phyloP scores from a whole-genome alignment of 768 basidiomycete species.

The Boletellus sp. region DNA sequence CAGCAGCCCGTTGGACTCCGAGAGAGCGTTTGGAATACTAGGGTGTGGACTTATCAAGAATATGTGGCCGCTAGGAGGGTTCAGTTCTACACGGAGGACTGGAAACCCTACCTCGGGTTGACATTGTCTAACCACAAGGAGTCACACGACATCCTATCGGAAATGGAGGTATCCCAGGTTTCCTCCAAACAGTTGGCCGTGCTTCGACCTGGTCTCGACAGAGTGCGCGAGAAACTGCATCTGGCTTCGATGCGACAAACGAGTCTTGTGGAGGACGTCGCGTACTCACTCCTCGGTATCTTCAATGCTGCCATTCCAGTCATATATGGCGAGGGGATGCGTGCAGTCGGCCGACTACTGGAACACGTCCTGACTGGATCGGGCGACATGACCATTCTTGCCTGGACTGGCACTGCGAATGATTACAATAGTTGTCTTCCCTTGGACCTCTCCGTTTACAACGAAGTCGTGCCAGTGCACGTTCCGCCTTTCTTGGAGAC shows the following conservation, averaged over 20 bases:
- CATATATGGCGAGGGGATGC: conserved; percentile 1
- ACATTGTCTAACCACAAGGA: neutral
- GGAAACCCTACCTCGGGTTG: neutral
- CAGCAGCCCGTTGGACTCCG: neutral
- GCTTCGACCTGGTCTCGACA: neutral
- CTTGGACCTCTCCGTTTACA: neutral
- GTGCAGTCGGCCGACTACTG: conserved; percentile 1
- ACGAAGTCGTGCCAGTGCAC: neutral
- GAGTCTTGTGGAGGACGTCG: neutral
- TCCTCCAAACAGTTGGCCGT: neutral
- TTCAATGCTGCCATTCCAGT: neutral
- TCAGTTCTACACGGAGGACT: neutral
- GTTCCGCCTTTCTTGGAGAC: neutral
- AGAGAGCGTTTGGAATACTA: conserved; percentile 3
- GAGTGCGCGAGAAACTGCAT: neutral
- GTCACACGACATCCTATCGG: conserved; percentile 4
- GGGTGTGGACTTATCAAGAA: conserved; percentile 4
- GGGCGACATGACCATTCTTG: neutral
- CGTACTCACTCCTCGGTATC: neutral
- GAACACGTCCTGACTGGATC: conserved; percentile 1
- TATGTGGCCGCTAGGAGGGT: neutral
- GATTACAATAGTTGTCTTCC: conserved; percentile 10
- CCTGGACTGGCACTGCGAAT: conserved; percentile 43
- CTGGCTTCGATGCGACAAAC: neutral
- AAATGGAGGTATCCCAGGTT: neutral